Percentiles rank a stretch among this genome's conserved stretches.
Conservation (phyloP, 768 basidiomycete genomes). For the Chalciporus chontae region DNA sequence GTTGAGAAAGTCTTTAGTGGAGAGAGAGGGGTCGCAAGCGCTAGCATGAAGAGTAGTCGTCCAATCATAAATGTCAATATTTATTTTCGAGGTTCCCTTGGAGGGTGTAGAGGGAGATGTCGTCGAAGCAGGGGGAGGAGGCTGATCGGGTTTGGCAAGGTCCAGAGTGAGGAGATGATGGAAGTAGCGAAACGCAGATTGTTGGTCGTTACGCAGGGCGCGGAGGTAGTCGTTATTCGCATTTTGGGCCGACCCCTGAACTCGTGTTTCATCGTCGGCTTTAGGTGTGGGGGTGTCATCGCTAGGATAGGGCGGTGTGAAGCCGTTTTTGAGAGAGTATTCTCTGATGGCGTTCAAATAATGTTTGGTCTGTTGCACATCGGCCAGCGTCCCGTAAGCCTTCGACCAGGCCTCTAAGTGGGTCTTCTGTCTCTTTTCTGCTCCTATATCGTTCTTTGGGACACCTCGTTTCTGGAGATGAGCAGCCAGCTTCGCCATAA, state of each 20-base stretch:
- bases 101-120: background rate
- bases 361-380: conserved; percentile 37
- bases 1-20: conserved; percentile 32
- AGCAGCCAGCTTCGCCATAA: conserved; percentile 48
- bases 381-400: conserved; percentile 18
- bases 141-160: conserved; percentile 7
- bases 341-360: conserved; percentile 40
- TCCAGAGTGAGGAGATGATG: conserved; percentile 33
- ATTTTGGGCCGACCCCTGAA: conserved; percentile 26
- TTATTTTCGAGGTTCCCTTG: conserved; percentile 17
- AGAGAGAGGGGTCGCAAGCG: conserved; percentile 35
- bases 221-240: conserved; percentile 44
- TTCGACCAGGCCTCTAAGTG: conserved; percentile 19
- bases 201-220: conserved; percentile 37
- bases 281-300: background rate
- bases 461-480: conserved; percentile 32
- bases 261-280: background rate
- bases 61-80: conserved; percentile 43
- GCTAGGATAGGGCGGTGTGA: conserved; percentile 21
- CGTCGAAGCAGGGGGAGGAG: background rate
- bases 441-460: background rate
- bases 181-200: conserved; percentile 48
- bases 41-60: conserved; percentile 46
- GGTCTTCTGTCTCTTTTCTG: background rate
- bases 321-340: conserved; percentile 16